Percentiles rank a stretch among this genome's conserved stretches.
These are phyloP conservation scores for Coccomyxa subellipsoidea DNA, from an alignment of 163 green algal genomes.

Conservation along the genomic window DNA sequence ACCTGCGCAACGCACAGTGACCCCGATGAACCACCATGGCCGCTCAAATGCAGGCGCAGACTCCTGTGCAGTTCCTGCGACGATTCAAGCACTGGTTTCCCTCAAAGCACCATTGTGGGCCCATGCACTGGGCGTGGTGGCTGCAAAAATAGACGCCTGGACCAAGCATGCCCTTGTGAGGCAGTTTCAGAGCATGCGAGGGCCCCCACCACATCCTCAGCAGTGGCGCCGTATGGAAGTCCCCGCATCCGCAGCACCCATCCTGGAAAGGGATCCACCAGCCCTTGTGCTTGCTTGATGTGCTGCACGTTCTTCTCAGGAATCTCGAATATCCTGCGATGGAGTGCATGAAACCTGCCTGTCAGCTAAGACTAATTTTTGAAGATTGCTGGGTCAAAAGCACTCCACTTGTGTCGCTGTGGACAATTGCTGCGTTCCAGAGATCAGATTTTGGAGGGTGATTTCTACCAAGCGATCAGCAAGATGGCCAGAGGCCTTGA, in stretches of 20 bases:
- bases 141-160: too few species aligned
- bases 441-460: too few species aligned
- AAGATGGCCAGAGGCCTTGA: background rate
- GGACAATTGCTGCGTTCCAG: too few species aligned
- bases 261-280: slow-evolving; percentile 7
- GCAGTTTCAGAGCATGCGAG: background rate
- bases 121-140: too few species aligned
- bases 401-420: too few species aligned
- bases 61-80: background rate
- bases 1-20: slow-evolving; percentile 39
- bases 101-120: too few species aligned
- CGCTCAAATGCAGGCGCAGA: background rate
- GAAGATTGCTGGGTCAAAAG: background rate
- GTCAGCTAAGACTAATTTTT: background rate
- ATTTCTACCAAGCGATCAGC: background rate
- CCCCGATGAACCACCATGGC: background rate
- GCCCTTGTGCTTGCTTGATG: background rate
- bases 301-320: slow-evolving; percentile 45
- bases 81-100: too few species aligned
- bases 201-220: slow-evolving; percentile 45
- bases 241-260: slow-evolving; percentile 62
- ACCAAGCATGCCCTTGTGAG: background rate
- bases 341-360: background rate
- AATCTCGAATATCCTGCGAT: slow-evolving; percentile 58
- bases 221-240: slow-evolving; percentile 58